phyloP scores from a whole-genome alignment of 2,329 filamentous ascomycete species.

The Pseudomassariella vexata region DNA sequence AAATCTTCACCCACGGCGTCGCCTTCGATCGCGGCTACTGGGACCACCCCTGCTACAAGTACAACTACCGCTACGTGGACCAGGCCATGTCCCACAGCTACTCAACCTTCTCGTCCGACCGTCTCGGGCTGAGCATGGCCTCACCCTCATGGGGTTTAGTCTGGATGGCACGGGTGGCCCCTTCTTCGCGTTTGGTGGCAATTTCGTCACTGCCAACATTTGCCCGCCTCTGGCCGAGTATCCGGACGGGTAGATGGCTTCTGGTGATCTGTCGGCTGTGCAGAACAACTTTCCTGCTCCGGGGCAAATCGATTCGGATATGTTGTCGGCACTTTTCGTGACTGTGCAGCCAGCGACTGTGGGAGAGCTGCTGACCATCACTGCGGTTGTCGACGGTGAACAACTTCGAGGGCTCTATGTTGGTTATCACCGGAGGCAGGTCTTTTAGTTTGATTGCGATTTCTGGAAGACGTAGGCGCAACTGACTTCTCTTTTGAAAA shows the following conservation, averaged over 20 bases:
- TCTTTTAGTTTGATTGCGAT: not conserved
- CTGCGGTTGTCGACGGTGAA: conserved; percentile 25
- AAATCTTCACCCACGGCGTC: conserved; percentile 48
- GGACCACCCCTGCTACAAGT: conserved; percentile 51
- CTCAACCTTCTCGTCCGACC: conserved; percentile 4
- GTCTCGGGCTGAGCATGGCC: conserved; percentile 32
- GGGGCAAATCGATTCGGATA: conserved; percentile 44
- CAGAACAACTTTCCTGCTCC: conserved; percentile 48
- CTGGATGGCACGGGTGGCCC: conserved; percentile 38
- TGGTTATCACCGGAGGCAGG: conserved; percentile 51
- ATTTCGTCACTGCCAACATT: conserved; percentile 37
- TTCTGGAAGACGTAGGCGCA: not conserved
- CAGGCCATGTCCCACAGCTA: conserved; percentile 27
- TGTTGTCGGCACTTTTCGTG: conserved; percentile 38
- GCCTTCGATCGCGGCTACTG: conserved; percentile 56
- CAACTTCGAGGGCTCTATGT: conserved; percentile 44
- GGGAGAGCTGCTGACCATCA: conserved; percentile 54
- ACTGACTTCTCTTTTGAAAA: conserved; percentile 11
- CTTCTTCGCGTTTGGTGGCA: conserved; percentile 37
- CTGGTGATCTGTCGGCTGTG: conserved; percentile 36
- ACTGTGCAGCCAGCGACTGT: conserved; percentile 49
- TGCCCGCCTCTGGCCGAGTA: conserved; percentile 24
- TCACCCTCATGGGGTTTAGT: conserved; percentile 56
- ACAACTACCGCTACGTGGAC: conserved; percentile 58
- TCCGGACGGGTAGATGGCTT: conserved; percentile 45